Percentiles rank a stretch among this genome's conserved stretches.
Conservation (phyloP, 129 eudicot species). For the Chrysanthemum makinoi region DNA sequence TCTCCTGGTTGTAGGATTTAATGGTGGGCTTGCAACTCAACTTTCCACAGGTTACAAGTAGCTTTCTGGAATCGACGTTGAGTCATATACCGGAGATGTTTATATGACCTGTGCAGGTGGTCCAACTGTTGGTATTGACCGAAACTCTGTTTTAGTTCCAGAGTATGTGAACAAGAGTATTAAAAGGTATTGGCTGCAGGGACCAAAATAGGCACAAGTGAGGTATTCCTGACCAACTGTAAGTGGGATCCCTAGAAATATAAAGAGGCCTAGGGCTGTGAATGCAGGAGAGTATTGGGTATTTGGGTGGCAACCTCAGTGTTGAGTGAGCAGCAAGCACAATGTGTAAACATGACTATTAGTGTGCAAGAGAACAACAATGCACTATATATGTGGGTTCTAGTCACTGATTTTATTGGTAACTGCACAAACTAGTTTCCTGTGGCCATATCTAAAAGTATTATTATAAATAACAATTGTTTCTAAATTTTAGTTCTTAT, state of each 20-base stretch:
- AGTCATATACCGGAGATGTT: slow-evolving; percentile 29
- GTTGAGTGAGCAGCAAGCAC: background rate
- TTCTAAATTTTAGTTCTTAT: no score
- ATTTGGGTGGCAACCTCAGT: slow-evolving; percentile 17
- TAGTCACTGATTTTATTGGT: background rate
- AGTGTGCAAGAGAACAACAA: slow-evolving; percentile 3
- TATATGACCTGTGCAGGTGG: slow-evolving; percentile 29
- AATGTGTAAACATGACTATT: background rate
- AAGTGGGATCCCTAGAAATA: slow-evolving; percentile 5
- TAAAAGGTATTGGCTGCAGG: slow-evolving; percentile 27
- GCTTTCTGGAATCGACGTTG: slow-evolving; percentile 27
- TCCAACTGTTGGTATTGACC: slow-evolving; percentile 20
- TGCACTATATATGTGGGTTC: background rate
- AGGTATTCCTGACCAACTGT: slow-evolving; percentile 10
- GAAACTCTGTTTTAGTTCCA: slow-evolving; percentile 15
- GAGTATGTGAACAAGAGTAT: slow-evolving; percentile 8
- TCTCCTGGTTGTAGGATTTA: no score
- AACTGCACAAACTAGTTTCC: background rate
- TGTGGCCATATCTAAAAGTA: no score
- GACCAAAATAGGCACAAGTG: slow-evolving; percentile 23
- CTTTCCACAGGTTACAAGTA: slow-evolving; percentile 19
- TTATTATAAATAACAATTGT: no score
- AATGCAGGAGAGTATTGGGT: slow-evolving; percentile 34
- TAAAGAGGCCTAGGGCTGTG: slow-evolving; percentile 13
- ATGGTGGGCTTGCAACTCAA: no score